These are phyloP conservation scores for Hericium alpestre DNA, from an alignment of 768 basidiomycete species.

Conservation along the genomic window DNA sequence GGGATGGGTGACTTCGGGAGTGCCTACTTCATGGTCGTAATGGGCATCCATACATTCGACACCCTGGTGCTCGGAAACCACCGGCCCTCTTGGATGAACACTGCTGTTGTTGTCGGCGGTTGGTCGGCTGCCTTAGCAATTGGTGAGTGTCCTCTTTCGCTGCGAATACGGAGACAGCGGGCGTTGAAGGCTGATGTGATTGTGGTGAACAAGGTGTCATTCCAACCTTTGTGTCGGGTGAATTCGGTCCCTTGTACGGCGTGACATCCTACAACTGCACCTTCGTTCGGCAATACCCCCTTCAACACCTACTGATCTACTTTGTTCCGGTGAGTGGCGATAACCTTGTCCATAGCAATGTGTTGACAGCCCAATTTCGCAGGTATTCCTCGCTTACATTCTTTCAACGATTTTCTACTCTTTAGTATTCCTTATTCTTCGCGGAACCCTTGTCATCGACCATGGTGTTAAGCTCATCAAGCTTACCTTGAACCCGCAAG, in stretches of 20 bases:
- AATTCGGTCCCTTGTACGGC: constrained; percentile 40
- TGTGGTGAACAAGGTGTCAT: constrained; percentile 6
- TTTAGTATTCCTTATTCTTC: constrained; percentile 50
- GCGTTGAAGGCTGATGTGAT: too few relatives aligned
- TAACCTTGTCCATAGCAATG: background rate
- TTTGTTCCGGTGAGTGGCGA: constrained; percentile 45
- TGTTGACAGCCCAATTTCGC: constrained; percentile 1
- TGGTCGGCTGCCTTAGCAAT: constrained; percentile 41
- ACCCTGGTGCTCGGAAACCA: constrained; percentile 49
- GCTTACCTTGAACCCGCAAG: constrained; percentile 36
- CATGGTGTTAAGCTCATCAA: constrained; percentile 38
- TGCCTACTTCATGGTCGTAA: constrained; percentile 54
- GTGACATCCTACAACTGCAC: constrained; percentile 42
- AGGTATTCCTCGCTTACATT: constrained; percentile 52
- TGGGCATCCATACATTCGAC: constrained; percentile 59
- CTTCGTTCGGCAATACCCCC: constrained; percentile 31
- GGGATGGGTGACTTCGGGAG: constrained; percentile 52
- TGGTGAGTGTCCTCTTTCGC: constrained; percentile 28
- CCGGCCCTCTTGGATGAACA: constrained; percentile 39
- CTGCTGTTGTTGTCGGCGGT: constrained; percentile 33
- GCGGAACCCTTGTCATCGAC: constrained; percentile 42
- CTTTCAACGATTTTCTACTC: constrained; percentile 48
- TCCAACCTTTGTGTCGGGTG: constrained; percentile 24
- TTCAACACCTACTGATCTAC: constrained; percentile 40
- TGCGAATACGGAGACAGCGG: too few relatives aligned